These are phyloP conservation scores for Scenedesmus sp. DNA, from an alignment of 163 green algal genomes.

Conservation along the genomic window DNA sequence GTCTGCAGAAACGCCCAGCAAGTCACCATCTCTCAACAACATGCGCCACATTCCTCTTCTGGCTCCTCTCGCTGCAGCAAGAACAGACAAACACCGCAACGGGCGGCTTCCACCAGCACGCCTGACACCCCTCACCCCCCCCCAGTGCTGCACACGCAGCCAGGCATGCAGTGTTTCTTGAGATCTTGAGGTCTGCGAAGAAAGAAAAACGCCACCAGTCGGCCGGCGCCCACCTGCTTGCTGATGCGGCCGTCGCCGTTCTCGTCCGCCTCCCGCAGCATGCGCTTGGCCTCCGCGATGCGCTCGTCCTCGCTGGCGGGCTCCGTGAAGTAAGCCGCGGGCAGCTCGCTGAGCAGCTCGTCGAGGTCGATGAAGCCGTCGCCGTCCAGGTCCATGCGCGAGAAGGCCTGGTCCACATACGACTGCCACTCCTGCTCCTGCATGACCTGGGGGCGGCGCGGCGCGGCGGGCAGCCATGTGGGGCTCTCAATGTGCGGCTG, in stretches of 20 bases:
- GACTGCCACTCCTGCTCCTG: conserved; percentile 51
- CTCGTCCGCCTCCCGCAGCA: conserved; percentile 89
- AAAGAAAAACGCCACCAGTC: background rate
- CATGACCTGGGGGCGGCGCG: conserved; percentile 4
- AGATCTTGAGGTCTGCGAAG: too few relatives aligned
- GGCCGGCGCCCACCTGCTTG: conserved; percentile 49
- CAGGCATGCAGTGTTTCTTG: background rate
- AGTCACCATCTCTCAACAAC: too few relatives aligned
- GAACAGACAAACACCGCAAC: too few relatives aligned
- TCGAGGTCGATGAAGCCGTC: conserved; percentile 77
- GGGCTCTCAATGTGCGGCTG: too few relatives aligned
- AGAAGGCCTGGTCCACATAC: conserved; percentile 69
- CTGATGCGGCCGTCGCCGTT: conserved; percentile 89
- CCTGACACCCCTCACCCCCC: too few relatives aligned
- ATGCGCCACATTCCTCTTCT: too few relatives aligned
- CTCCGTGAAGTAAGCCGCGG: conserved; percentile 26
- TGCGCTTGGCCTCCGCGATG: conserved; percentile 77
- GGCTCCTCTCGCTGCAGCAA: too few relatives aligned
- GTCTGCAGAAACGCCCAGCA: too few relatives aligned
- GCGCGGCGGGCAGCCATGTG: too few relatives aligned
- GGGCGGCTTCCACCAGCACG: too few relatives aligned
- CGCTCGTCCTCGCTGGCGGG: conserved; percentile 54
- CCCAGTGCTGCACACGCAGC: too few relatives aligned
- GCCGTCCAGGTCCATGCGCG: conserved; percentile 71
- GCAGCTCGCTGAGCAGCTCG: conserved; percentile 64